These are phyloP conservation scores for Naganishia randhawae DNA, from an alignment of 768 basidiomycete species.

Conservation along the genomic window DNA sequence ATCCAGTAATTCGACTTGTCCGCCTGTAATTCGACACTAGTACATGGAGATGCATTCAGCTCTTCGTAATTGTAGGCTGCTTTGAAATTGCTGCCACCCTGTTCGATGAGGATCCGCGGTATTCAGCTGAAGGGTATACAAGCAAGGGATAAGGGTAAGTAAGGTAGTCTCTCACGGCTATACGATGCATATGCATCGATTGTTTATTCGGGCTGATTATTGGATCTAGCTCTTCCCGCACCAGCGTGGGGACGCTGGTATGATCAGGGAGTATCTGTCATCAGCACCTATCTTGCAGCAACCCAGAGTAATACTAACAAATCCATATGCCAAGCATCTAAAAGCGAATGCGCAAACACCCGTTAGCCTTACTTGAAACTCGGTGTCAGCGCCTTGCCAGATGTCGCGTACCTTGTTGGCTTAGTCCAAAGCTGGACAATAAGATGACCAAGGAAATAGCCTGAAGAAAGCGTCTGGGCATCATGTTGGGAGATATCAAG, in stretches of 20 bases:
- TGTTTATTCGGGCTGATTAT: conserved; percentile 40
- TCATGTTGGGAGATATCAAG: neutral
- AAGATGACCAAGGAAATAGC: neutral
- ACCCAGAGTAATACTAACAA: neutral
- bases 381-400: no score
- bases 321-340: conserved; percentile 22
- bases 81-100: conserved; percentile 25
- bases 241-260: conserved; percentile 33
- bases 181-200: conserved; percentile 44
- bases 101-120: neutral
- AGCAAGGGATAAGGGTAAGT: neutral
- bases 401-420: neutral
- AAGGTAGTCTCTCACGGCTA: conserved; percentile 30
- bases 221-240: conserved; percentile 42
- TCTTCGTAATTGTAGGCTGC: conserved; percentile 18
- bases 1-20: conserved; percentile 40
- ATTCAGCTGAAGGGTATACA: neutral
- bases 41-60: conserved; percentile 5
- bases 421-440: neutral
- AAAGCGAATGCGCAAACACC: neutral
- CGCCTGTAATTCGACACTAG: conserved; percentile 30
- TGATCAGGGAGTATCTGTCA: neutral
- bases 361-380: neutral
- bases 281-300: neutral
- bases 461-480: neutral